Base-by-base conservation (phyloP, 257 asterid genomes). In the Solanum tacnaense region DNA sequence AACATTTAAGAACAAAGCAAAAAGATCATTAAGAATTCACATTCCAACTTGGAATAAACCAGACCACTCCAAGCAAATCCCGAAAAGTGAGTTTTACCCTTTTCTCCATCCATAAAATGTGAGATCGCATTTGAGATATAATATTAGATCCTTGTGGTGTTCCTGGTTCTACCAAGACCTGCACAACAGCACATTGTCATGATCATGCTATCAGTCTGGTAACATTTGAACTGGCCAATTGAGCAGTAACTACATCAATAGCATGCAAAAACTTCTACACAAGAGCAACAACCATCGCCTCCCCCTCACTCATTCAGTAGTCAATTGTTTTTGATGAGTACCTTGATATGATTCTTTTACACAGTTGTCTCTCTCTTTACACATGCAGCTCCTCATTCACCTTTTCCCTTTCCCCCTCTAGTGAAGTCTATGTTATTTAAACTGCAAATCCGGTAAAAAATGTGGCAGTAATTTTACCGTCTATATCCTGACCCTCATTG, bases 141-240 rank as follows among this genome's bases (percentile, higher is more conserved):
- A 97, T 94, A 90, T 92, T 93, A 88, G 98, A 95, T 93, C 99
- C 99, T 90, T 96, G 98, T 76, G 99, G 99, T 75, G 98, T 95
- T 89, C 99, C 99, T 68, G 99, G 99, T 91, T 97, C 99, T 86
- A 95, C 96, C 90, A 96, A 67, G 88, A 97, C 92, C 99, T 97
- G 95, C 88, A 88, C 90, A 91, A 86, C 41, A 79, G 25, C 41
- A 89, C 20, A 70, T 71, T 46, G 84, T 86, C 84, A 25, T 79
- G 36, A 78, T 78, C 36, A 41, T n/a, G 84, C 35, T 78, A 25
- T 25, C 65, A 41, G 38, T 15, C n/a, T 13, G 84, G 31, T 39
- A 25, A 44, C 35, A 38, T 12, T 38, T 76, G 83, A 76, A 76
- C 83, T 3, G 32, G 83, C 1, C 9, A n/a, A 23, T 76, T 38